Conservation (phyloP, 176 grass and related monocot species). For the Raddia distichophylla region DNA sequence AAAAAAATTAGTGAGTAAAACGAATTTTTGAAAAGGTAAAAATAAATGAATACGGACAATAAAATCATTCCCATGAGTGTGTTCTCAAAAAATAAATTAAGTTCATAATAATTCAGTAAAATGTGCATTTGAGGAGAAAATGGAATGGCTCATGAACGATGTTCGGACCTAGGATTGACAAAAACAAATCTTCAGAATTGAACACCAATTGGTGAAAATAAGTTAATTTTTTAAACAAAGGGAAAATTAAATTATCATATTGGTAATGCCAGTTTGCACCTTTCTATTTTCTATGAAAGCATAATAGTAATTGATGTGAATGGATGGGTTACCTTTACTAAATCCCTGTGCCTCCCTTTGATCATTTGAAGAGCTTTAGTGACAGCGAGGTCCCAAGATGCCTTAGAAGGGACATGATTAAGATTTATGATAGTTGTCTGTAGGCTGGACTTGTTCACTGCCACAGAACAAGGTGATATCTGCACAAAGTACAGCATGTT, state of each 20-base stretch:
- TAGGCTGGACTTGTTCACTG: slow-evolving; percentile 51
- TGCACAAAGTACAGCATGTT: slow-evolving; percentile 38
- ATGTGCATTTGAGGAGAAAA: not conserved
- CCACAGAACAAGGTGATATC: slow-evolving; percentile 65
- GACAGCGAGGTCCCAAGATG: slow-evolving; percentile 87
- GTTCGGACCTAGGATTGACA: not conserved
- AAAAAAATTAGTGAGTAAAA: not conserved
- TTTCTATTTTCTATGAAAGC: not conserved
- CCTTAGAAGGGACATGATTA: slow-evolving; percentile 76
- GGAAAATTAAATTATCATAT: not conserved
- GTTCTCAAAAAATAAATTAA: not conserved
- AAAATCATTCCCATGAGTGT: not conserved
- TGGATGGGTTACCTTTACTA: slow-evolving; percentile 70
- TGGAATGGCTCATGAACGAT: not conserved
- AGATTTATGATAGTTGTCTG: slow-evolving; percentile 62
- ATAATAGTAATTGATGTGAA: not conserved
- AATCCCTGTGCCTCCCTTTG: slow-evolving; percentile 63
- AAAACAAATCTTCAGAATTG: not conserved
- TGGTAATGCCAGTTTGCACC: not conserved
- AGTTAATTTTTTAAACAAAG: not conserved
- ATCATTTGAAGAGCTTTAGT: slow-evolving; percentile 88
- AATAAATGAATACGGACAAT: slow-evolving; percentile 5
- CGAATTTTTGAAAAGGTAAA: not conserved
- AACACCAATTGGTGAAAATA: not conserved
- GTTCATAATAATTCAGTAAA: not conserved